phyloP scores from a whole-genome alignment of 1,284 basidiomycete genomes.

The Ceratobasidium papillatum region DNA sequence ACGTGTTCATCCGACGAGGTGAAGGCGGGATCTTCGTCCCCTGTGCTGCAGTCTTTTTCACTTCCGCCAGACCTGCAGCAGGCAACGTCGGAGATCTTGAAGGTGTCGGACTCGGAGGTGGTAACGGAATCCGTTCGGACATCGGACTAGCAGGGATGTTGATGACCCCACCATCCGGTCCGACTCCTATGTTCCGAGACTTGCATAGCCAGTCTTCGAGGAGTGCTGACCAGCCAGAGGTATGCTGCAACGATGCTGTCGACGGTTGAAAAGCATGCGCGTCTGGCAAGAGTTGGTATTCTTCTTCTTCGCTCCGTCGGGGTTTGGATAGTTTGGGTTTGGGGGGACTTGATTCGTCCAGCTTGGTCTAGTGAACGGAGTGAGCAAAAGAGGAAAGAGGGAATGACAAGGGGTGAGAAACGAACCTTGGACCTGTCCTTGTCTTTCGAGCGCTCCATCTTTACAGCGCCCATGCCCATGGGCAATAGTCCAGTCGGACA shows the following conservation, averaged over 20 bases:
- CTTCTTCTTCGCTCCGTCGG: constrained; percentile 31
- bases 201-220: constrained; percentile 77
- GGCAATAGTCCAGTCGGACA: constrained; percentile 79
- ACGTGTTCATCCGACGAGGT: constrained; percentile 32
- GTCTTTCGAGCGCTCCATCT: constrained; percentile 61
- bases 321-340: constrained; percentile 17
- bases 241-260: constrained; percentile 20
- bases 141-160: constrained; percentile 15
- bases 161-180: background rate
- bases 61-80: background rate
- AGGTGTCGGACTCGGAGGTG: constrained; percentile 26
- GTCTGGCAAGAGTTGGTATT: constrained; percentile 6
- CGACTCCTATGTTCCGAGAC: constrained; percentile 17
- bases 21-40: background rate
- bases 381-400: background rate
- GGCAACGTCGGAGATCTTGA: constrained; percentile 42
- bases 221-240: constrained; percentile 71
- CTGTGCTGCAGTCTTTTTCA: background rate
- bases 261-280: background rate
- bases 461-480: constrained; percentile 79
- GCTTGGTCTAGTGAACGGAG: background rate
- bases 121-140: constrained; percentile 6
- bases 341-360: background rate
- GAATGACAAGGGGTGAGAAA: constrained; percentile 11
- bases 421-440: constrained; percentile 48